Conservation (phyloP, 164 flowering plant species). For the Magnolia sinica region DNA sequence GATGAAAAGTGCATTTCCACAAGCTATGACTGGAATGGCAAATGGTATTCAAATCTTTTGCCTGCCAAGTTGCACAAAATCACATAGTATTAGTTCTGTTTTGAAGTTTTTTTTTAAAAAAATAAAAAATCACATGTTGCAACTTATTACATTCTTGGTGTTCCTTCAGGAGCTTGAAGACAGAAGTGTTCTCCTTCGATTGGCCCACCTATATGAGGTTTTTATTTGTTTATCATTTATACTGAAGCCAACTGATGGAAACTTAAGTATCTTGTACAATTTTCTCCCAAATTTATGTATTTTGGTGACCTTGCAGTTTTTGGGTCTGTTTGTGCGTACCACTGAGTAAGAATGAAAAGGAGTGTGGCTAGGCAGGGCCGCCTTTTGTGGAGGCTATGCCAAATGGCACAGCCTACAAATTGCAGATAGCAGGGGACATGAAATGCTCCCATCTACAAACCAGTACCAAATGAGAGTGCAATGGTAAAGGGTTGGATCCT, state of each 20-base stretch:
- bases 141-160: neutral
- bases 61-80: neutral
- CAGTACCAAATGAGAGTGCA: neutral
- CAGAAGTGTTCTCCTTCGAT: conserved; percentile 79
- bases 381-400: no score
- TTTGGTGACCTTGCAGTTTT: neutral
- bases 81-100: neutral
- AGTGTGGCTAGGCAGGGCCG: neutral
- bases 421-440: no score
- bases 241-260: neutral
- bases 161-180: conserved; percentile 68
- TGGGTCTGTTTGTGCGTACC: neutral
- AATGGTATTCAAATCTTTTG: no score
- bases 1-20: neutral
- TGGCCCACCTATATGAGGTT: conserved; percentile 96
- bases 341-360: neutral
- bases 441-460: no score
- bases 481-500: neutral
- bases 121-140: neutral
- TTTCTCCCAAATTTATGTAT: neutral
- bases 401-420: no score
- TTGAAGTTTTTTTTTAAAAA: neutral
- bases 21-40: neutral
- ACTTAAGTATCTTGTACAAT: neutral
- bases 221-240: neutral